phyloP scores from a whole-genome alignment of 2,329 filamentous ascomycete genomes.

The Cladosporium sphaerospermum region DNA sequence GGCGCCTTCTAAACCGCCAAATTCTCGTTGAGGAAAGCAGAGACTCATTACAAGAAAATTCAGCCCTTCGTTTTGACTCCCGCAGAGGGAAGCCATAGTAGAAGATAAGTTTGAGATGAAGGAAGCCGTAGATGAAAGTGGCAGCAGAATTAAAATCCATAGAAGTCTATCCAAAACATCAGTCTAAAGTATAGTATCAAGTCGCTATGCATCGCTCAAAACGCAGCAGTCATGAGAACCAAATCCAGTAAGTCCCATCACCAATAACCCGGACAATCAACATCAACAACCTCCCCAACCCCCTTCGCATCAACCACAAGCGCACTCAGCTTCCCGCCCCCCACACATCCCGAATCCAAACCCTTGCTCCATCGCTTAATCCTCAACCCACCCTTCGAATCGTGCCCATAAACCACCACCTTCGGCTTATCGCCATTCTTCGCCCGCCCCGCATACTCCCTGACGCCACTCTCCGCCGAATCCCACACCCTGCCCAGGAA shows the following conservation, averaged over 20 bases:
- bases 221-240: background rate
- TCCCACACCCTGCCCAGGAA: background rate
- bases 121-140: no score
- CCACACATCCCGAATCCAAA: conserved; percentile 76
- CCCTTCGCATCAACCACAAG: conserved; percentile 61
- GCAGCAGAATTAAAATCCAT: no score
- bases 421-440: conserved; percentile 37
- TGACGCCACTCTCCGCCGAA: background rate
- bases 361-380: conserved; percentile 69
- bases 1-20: no score
- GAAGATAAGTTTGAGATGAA: no score
- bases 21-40: no score
- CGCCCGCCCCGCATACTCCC: conserved; percentile 20
- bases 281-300: conserved; percentile 29
- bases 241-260: background rate
- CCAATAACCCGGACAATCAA: conserved; percentile 36
- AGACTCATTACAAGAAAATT: no score
- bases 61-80: no score
- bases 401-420: conserved; percentile 83
- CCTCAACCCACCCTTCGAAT: conserved; percentile 65
- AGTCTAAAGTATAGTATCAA: no score
- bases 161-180: no score
- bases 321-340: conserved; percentile 68
- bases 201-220: conserved; percentile 5
- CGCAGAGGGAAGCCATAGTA: no score